Percentiles rank a stretch among this genome's conserved stretches.
These are phyloP conservation scores for Oryza glaberrima DNA, from an alignment of 176 grass and related monocot genomes.

Conservation along the genomic window DNA sequence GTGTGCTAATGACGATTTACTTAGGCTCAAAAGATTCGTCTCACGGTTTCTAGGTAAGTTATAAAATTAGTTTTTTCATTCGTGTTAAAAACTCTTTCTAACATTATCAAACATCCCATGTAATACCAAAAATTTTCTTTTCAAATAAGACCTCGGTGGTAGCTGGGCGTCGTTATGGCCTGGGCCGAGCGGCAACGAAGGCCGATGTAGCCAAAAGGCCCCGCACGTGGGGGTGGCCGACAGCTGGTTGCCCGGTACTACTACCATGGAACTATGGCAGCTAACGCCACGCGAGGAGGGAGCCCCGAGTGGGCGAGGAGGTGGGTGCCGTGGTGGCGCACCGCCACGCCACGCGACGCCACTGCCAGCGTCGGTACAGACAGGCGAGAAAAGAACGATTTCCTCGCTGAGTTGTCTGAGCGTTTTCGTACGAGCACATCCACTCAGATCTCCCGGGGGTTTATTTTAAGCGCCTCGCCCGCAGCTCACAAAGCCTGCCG, in stretches of 20 bases:
- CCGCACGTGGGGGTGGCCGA: conserved; percentile 6
- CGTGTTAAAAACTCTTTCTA: too few relatives aligned
- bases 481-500: neutral
- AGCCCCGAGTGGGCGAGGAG: neutral
- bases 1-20: too few relatives aligned
- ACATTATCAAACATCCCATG: too few relatives aligned
- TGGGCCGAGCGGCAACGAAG: neutral
- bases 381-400: neutral
- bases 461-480: neutral
- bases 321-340: neutral
- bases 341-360: neutral
- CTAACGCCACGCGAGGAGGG: neutral
- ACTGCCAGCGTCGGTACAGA: neutral
- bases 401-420: neutral
- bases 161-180: neutral
- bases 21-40: too few relatives aligned
- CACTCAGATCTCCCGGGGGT: neutral
- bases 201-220: conserved; percentile 10
- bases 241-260: conserved; percentile 1
- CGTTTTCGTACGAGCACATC: neutral
- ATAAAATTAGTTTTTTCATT: too few relatives aligned
- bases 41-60: too few relatives aligned
- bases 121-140: too few relatives aligned
- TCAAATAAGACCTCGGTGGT: neutral
- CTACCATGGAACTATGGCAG: neutral